These are phyloP conservation scores for Mrakia hoshinonis DNA, from an alignment of 768 basidiomycete genomes.

Conservation along the genomic window DNA sequence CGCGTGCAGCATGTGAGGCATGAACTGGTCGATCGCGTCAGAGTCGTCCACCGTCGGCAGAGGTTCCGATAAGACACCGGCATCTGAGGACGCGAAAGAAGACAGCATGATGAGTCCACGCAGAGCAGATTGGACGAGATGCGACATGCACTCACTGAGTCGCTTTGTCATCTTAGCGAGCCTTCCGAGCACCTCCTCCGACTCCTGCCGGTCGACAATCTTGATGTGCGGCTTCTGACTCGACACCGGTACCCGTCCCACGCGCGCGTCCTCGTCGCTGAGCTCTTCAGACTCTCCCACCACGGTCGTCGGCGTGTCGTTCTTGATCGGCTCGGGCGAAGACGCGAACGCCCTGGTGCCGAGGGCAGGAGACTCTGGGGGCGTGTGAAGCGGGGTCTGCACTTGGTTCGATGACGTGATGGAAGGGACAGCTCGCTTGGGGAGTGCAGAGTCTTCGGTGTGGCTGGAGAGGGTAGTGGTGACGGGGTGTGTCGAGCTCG, in stretches of 20 bases:
- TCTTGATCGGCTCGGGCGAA: neutral
- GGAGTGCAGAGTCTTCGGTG: too few relatives aligned
- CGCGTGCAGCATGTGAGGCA: conserved; percentile 55
- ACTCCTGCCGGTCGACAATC: neutral
- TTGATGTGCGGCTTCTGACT: neutral
- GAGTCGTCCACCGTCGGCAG: conserved; percentile 44
- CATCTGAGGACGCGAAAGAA: conserved; percentile 30
- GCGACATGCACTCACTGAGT: conserved; percentile 37
- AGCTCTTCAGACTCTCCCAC: conserved; percentile 18
- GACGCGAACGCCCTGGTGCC: neutral
- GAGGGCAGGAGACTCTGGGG: conserved; percentile 4
- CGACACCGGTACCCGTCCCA: neutral
- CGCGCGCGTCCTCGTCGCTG: neutral
- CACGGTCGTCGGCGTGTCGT: conserved; percentile 6
- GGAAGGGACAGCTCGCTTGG: neutral
- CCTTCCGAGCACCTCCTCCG: conserved; percentile 27
- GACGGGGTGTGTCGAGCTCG: neutral
- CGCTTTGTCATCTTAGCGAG: conserved; percentile 39
- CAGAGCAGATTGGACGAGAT: neutral
- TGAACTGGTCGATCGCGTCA: conserved; percentile 48
- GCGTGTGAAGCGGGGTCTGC: conserved; percentile 7
- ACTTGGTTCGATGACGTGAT: neutral
- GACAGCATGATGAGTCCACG: neutral
- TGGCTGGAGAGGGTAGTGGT: neutral
- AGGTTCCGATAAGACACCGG: conserved; percentile 42